Evolutionary conservation across 768 basidiomycete species (phyloP).

Genomic region (Tulasnella sp.): DNA sequence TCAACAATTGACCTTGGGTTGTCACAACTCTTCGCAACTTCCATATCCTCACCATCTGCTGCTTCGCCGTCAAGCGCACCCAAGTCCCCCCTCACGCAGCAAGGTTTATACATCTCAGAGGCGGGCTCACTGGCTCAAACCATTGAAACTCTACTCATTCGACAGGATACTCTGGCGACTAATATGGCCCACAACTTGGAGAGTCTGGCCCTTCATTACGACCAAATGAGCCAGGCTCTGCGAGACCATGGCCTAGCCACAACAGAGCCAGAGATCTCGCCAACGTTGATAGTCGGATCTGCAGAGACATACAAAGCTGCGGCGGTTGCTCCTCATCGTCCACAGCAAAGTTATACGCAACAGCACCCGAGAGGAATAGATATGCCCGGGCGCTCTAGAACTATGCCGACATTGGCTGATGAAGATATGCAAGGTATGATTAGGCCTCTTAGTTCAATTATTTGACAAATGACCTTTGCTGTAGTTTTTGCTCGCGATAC

Average conservation of each 20-base stretch:
- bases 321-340: slow-evolving; percentile 41
- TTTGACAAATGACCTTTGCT: not conserved
- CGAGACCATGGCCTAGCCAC: slow-evolving; percentile 7
- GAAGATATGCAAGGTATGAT: slow-evolving; percentile 17
- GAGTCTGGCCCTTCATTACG: slow-evolving; percentile 62
- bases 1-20: slow-evolving; percentile 5
- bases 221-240: slow-evolving; percentile 60
- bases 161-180: slow-evolving; percentile 47
- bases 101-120: too few species aligned
- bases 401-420: not conserved
- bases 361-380: not conserved
- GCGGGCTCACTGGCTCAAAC: slow-evolving; percentile 21
- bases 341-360: not conserved
- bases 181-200: slow-evolving; percentile 69
- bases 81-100: too few species aligned
- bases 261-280: not conserved
- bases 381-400: not conserved
- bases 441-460: not conserved
- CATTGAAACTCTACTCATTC: slow-evolving; percentile 40
- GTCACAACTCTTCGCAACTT: not conserved
- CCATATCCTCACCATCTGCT: slow-evolving; percentile 21
- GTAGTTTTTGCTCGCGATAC: slow-evolving; percentile 78
- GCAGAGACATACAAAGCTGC: slow-evolving; percentile 5
- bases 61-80: slow-evolving; percentile 2
- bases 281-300: not conserved